Evolutionary conservation across 2,329 filamentous ascomycete genomes (phyloP).

Genomic region (Aspergillus sp.): DNA sequence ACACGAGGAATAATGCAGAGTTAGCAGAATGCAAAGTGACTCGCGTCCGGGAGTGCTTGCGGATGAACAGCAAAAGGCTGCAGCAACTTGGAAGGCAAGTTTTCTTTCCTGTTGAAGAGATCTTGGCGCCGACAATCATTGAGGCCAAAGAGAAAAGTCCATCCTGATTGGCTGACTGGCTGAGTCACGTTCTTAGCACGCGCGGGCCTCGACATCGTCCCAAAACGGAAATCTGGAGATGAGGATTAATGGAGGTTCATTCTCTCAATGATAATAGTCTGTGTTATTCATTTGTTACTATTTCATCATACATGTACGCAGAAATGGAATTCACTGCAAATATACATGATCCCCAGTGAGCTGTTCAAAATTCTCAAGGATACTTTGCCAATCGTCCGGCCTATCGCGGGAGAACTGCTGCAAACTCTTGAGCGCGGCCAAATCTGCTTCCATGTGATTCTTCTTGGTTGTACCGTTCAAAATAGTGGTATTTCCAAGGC

Average conservation of each 20-base stretch:
- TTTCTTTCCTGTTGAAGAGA: conserved; percentile 15
- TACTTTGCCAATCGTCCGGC: conserved; percentile 51
- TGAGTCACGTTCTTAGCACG: conserved; percentile 21
- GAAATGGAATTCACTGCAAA: conserved; percentile 2
- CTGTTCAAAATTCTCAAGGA: conserved; percentile 51
- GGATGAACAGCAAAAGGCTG: conserved; percentile 2
- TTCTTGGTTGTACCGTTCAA: conserved; percentile 58
- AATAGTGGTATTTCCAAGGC: conserved; percentile 50
- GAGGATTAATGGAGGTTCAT: not conserved
- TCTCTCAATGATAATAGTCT: not conserved
- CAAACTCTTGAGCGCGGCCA: conserved; percentile 45
- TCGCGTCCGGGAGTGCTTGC: conserved; percentile 1
- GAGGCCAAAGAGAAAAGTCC: conserved; percentile 23
- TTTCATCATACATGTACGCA: no score
- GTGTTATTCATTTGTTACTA: not conserved
- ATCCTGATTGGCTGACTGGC: conserved; percentile 19
- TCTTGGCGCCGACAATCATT: conserved; percentile 20
- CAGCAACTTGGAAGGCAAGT: conserved; percentile 15
- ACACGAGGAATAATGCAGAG: not conserved
- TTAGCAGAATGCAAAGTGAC: not conserved
- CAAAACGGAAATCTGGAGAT: not conserved
- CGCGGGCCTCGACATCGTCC: not conserved
- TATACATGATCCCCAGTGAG: conserved; percentile 32
- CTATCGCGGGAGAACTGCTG: conserved; percentile 46
- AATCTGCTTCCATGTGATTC: conserved; percentile 54